A percentile compares a stretch with the other conserved stretches of the same genome.
phyloP scores from a whole-genome alignment of 768 basidiomycete genomes.

The Porphyrellus cyaneotinctus region DNA sequence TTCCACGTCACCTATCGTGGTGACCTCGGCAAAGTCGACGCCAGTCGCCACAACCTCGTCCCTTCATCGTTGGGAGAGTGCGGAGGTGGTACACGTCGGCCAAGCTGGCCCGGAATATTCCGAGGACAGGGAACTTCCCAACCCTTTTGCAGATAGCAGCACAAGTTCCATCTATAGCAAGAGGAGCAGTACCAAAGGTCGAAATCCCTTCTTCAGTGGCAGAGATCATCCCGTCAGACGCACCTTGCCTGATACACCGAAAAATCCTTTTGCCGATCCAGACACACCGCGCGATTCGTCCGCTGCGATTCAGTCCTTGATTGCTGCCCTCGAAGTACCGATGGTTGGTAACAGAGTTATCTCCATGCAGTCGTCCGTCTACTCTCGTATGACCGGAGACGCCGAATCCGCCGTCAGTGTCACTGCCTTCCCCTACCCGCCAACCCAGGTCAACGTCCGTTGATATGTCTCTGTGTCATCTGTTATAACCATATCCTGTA shows the following conservation, averaged over 20 bases:
- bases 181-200: slow-evolving; percentile 7
- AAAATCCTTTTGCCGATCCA: slow-evolving; percentile 45
- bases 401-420: slow-evolving; percentile 26
- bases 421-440: slow-evolving; percentile 31
- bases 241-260: slow-evolving; percentile 8
- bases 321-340: slow-evolving; percentile 58
- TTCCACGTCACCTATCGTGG: slow-evolving; percentile 46
- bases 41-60: slow-evolving; percentile 50
- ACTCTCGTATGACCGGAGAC: slow-evolving; percentile 27
- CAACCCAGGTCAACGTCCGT: slow-evolving; percentile 11
- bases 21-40: slow-evolving; percentile 56
- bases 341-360: slow-evolving; percentile 47
- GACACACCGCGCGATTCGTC: slow-evolving; percentile 22
- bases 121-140: slow-evolving; percentile 12
- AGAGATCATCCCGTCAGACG: slow-evolving; percentile 33
- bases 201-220: slow-evolving; percentile 42
- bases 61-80: slow-evolving; percentile 65
- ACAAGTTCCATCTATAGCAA: slow-evolving; percentile 10
- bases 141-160: slow-evolving; percentile 26
- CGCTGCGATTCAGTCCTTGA: slow-evolving; percentile 54
- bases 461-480: background rate
- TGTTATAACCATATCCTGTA: slow-evolving; percentile 6
- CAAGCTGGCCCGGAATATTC: slow-evolving; percentile 16
- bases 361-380: slow-evolving; percentile 53
- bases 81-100: slow-evolving; percentile 51